Percentiles rank a stretch among this genome's conserved stretches.
phyloP scores from a whole-genome alignment of 2,329 filamentous ascomycete genomes.

The Beauveria varroae region DNA sequence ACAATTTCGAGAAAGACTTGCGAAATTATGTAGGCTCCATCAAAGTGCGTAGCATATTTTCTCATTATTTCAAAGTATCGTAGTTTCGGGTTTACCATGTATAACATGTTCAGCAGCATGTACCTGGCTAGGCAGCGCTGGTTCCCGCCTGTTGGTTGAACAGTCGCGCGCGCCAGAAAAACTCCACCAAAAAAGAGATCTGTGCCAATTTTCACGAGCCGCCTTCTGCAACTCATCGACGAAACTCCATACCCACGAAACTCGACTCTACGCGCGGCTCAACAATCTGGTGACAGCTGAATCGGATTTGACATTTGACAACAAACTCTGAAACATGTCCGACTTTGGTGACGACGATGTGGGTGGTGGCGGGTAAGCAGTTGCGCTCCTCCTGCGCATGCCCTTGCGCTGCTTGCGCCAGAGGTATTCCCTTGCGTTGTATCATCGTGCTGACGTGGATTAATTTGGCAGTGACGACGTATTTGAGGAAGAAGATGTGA shows the following conservation, averaged over 20 bases:
- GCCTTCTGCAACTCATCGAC: background rate
- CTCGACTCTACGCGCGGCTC: background rate
- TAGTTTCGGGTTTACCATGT: too few relatives aligned
- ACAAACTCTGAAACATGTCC: conserved; percentile 49
- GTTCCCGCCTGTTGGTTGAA: background rate
- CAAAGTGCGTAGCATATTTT: too few relatives aligned
- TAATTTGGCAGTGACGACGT: conserved; percentile 50
- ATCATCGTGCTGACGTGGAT: background rate
- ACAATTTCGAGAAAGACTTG: too few relatives aligned
- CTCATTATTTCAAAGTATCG: too few relatives aligned
- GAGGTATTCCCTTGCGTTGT: background rate
- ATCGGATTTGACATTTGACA: background rate
- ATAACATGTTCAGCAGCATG: too few relatives aligned
- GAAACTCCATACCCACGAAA: background rate
- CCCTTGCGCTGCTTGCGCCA: conserved; percentile 7
- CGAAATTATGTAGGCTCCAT: too few relatives aligned
- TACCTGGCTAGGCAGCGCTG: too few relatives aligned
- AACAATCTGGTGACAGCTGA: conserved; percentile 9
- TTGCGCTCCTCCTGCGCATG: background rate
- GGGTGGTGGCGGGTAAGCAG: conserved; percentile 48
- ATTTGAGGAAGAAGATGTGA: conserved; percentile 62
- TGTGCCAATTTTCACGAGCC: conserved; percentile 24
- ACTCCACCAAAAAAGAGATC: conserved; percentile 16
- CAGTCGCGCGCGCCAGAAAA: conserved; percentile 26
- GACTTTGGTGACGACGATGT: conserved; percentile 63